Conservation (phyloP, 2,329 filamentous ascomycete genomes). For the Cytospora mali region DNA sequence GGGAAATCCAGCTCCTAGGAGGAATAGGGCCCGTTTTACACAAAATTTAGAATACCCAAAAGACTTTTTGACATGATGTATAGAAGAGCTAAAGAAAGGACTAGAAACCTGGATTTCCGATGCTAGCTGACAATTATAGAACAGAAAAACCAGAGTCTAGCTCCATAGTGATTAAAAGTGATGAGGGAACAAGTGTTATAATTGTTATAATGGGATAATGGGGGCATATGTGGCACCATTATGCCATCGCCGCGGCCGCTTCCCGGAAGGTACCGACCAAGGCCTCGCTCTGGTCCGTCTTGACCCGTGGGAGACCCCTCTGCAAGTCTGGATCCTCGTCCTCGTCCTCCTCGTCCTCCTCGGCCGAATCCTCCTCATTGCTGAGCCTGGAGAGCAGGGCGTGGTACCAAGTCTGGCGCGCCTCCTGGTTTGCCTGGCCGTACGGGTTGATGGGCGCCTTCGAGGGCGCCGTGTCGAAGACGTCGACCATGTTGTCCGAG, state of each 20-base stretch:
- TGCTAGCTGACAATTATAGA: neutral
- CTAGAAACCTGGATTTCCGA: neutral
- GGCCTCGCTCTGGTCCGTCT: constrained; percentile 44
- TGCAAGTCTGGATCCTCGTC: constrained; percentile 52
- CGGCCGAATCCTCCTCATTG: constrained; percentile 42
- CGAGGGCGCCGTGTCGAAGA: constrained; percentile 64
- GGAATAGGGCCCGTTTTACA: neutral
- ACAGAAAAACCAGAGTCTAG: constrained; percentile 11
- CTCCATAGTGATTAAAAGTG: constrained; percentile 16
- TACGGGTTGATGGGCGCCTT: constrained; percentile 45
- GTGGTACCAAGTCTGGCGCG: constrained; percentile 60
- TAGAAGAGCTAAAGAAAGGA: neutral
- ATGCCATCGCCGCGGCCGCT: constrained; percentile 56
- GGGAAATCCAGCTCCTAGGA: too few relatives aligned
- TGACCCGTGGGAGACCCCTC: constrained; percentile 42
- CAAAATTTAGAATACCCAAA: constrained; percentile 5
- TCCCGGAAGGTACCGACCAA: constrained; percentile 64
- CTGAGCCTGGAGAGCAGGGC: constrained; percentile 63
- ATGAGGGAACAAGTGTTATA: constrained; percentile 2
- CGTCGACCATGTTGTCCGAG: constrained; percentile 67
- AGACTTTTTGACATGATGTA: neutral
- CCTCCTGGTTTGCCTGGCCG: constrained; percentile 55
- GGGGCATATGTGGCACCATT: constrained; percentile 22
- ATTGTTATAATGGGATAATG: neutral
- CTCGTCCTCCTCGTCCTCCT: constrained; percentile 45